Percentiles rank a stretch among this genome's conserved stretches.
Conservation (phyloP, 2,329 filamentous ascomycete genomes). For the Chaetothyriales sp. region DNA sequence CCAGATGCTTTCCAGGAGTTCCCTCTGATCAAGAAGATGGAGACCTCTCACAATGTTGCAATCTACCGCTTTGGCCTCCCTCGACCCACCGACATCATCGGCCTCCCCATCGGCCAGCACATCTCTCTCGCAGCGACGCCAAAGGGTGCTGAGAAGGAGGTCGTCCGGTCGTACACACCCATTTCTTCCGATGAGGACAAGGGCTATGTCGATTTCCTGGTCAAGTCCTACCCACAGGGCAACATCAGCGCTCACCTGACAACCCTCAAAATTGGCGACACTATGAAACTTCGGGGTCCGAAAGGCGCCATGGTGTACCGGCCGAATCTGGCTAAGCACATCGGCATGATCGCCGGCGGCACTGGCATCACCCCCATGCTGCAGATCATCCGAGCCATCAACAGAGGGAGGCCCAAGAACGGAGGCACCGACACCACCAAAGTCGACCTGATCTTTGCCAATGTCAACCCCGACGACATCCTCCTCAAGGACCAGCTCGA, state of each 20-base stretch:
- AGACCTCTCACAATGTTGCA: constrained; percentile 94
- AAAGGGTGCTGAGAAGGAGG: constrained; percentile 64
- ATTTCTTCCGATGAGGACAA: constrained; percentile 79
- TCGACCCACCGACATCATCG: constrained; percentile 63
- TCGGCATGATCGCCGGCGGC: constrained; percentile 95
- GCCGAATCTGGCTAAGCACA: constrained; percentile 89
- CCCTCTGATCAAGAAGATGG: constrained; percentile 83
- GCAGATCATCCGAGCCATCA: constrained; percentile 83
- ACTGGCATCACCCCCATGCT: constrained; percentile 98
- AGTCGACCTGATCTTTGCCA: constrained; percentile 92
- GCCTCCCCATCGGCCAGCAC: constrained; percentile 95
- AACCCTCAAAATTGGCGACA: constrained; percentile 66
- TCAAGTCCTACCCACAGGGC: constrained; percentile 94
- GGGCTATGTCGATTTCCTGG: constrained; percentile 88
- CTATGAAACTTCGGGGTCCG: constrained; percentile 80
- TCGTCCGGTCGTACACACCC: constrained; percentile 83
- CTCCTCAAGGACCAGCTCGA: constrained; percentile 87
- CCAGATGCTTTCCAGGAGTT: constrained; percentile 83
- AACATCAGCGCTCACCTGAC: constrained; percentile 95
- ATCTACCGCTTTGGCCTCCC: constrained; percentile 95
- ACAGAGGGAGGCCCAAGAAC: constrained; percentile 54
- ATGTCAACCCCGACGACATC: constrained; percentile 86
- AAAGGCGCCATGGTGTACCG: constrained; percentile 98
- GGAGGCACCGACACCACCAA: constrained; percentile 69
- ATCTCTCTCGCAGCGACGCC: constrained; percentile 84